A percentile compares a stretch with the other conserved stretches of the same genome.
phyloP scores from a whole-genome alignment of 2,329 filamentous ascomycete genomes.

The Colletotrichum limetticola region DNA sequence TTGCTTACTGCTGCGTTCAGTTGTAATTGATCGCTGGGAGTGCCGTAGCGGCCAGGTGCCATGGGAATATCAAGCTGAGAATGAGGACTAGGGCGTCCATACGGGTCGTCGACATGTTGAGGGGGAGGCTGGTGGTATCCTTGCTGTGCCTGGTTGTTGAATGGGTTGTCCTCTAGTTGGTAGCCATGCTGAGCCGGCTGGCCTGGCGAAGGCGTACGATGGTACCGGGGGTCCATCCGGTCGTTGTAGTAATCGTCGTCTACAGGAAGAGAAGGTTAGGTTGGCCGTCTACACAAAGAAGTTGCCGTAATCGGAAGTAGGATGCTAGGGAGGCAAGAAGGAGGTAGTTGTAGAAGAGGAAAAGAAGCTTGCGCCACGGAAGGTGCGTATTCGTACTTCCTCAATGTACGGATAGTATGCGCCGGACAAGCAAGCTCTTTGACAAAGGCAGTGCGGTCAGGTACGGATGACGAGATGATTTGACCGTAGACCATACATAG shows the following conservation, averaged over 20 bases:
- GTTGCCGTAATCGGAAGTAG: background rate
- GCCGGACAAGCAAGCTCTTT: constrained; percentile 9
- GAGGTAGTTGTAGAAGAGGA: constrained; percentile 6
- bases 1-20: constrained; percentile 84
- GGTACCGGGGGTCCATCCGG: constrained; percentile 65
- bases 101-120: constrained; percentile 74
- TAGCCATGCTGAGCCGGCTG: constrained; percentile 80
- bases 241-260: constrained; percentile 72
- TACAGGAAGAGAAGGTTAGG: constrained; percentile 42
- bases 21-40: constrained; percentile 80
- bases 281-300: background rate
- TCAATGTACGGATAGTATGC: background rate
- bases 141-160: constrained; percentile 51
- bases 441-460: constrained; percentile 28
- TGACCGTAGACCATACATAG: background rate
- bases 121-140: constrained; percentile 48
- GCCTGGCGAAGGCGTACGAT: constrained; percentile 80
- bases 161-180: constrained; percentile 83
- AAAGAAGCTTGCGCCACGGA: constrained; percentile 24
- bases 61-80: constrained; percentile 36
- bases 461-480: constrained; percentile 2
- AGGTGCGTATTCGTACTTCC: constrained; percentile 21
- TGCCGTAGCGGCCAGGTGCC: constrained; percentile 51
- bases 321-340: constrained; percentile 22
- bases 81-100: constrained; percentile 57